Base-by-base conservation (phyloP, 208 protist genomes). In the Crithidia fasciculata region DNA sequence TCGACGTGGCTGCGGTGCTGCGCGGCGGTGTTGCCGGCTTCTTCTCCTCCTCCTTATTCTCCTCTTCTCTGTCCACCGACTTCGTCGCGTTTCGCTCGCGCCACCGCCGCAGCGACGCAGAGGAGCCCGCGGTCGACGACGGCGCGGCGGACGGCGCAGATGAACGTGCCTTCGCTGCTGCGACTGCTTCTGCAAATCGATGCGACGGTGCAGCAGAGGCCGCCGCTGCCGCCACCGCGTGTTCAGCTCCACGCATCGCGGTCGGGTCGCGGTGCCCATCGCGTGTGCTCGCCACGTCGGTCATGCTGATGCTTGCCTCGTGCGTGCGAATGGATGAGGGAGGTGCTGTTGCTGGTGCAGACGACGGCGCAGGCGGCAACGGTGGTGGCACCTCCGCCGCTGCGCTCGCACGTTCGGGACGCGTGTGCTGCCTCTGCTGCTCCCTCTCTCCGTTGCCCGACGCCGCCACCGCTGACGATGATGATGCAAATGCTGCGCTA, bases 281-380 rank as follows among this genome's bases (percentile, higher is more conserved):
- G 40, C 39, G 64, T 37, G 18, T 12, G 64, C 64, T 69, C 0
- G n/a, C 52, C 39, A 37, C 64, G 40, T 69, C 64, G 2, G 64
- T 59, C 52, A 39, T 59, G 64, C 40, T 50, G 40, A 57, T 47
- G 64, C 64, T 69, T n/a, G 64, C 40, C 52, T 69, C 64, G 6
- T 36, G 64, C 8, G 64, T 59, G 52, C 40, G 40, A 52, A 5
- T 40, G n/a, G 49, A 28, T 6, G 64, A 69, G 8, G 64, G 43
- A 4, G 62, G 13, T 43, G 62, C 45, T 3, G 60, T 28, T 52
- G 43, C 45, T 8, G 58, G 15, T 37, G 41, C 58, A 13, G 49
- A 36, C 0, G 62, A 68, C 52, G 64, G 64, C 64, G 64, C 52
- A 28, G 64, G 64, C 8, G 64, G 64, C 64, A 69, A 52, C 44